Evolutionary conservation across 169 alveolate species (phyloP).

Genomic region (Plasmodium vinckei): DNA sequence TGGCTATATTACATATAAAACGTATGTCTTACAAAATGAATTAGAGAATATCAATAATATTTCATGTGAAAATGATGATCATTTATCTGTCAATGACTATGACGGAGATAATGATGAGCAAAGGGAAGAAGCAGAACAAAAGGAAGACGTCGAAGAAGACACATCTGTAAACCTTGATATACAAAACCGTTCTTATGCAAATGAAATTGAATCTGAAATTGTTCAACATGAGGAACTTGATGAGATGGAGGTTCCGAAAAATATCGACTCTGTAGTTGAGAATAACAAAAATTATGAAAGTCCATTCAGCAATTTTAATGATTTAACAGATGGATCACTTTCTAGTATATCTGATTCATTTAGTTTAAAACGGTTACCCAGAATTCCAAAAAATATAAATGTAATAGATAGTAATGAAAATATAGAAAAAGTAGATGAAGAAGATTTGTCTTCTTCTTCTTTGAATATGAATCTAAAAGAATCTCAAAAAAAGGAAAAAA

Average conservation of each 20-base stretch:
- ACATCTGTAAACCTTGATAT: neutral
- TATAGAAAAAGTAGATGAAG: neutral
- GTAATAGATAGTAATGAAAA: constrained; percentile 19
- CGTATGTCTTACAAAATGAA: neutral
- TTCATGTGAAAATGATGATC: neutral
- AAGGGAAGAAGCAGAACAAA: neutral
- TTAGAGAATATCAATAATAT: constrained; percentile 2
- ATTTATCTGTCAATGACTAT: neutral
- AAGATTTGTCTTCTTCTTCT: neutral
- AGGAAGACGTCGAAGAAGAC: neutral
- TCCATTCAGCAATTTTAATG: neutral
- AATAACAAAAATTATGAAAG: neutral
- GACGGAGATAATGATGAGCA: neutral
- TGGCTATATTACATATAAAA: constrained; percentile 42
- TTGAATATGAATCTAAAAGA: neutral
- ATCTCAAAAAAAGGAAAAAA: neutral
- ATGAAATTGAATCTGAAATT: neutral
- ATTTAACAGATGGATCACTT: neutral
- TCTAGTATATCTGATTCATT: constrained; percentile 22
- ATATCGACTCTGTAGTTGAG: neutral
- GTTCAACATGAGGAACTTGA: neutral
- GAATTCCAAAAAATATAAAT: constrained; percentile 12
- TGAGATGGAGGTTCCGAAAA: too few relatives aligned
- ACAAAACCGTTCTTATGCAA: neutral
- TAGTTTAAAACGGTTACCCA: constrained; percentile 16